Base-by-base conservation (phyloP, 2,329 filamentous ascomycete species). In the Neodidymelliopsis sp. region DNA sequence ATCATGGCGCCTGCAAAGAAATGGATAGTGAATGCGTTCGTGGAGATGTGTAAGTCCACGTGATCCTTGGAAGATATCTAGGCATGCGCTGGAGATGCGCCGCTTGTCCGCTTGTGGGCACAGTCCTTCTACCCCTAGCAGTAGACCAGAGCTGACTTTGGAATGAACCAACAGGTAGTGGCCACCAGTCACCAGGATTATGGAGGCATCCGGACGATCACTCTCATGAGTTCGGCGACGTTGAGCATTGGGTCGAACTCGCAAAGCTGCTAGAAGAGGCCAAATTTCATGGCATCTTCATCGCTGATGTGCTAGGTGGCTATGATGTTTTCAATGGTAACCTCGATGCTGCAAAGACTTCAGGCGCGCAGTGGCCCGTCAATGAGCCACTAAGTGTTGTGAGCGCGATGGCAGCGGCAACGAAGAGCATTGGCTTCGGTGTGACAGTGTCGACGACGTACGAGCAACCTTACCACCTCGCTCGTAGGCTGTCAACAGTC, bases 241-340 rank as follows among this genome's bases (percentile, higher is more conserved):
- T 71, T 20, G 48, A 70, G 9, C 69, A 72, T 29, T 75, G 72
- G 73, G 67, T 70, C 15, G 57, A 69, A 22, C 60, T 75, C 11
- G 73, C 72, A 6, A 64, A 73, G 45, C 49, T 72, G 35, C 64
- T 75, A 1, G 73, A 75, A 43, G 63, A 65, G 15, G 72, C 69
- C 6, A 67, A 72, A 15, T 70, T 75, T 25, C 72, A 74, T 49
- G 72, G 70, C 11, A 71, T 75, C 36, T 75, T 75, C 52, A 67
- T 75, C 39, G 73, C 73, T 15, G 73, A 75, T 48, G 71, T 73
- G 3, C 76, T 88, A 70, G 66, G 65, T 51, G 84, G 84, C 5
- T 88, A 89, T 62, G 86, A 90, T 73, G 84, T 89, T 4, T 89
- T 88, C 70, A 83, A 84, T 50, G 81, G 84, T 4, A 85, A 82